Evolutionary conservation across 2,329 filamentous ascomycete genomes (phyloP).

Genomic region (Karstenula rhodostoma): DNA sequence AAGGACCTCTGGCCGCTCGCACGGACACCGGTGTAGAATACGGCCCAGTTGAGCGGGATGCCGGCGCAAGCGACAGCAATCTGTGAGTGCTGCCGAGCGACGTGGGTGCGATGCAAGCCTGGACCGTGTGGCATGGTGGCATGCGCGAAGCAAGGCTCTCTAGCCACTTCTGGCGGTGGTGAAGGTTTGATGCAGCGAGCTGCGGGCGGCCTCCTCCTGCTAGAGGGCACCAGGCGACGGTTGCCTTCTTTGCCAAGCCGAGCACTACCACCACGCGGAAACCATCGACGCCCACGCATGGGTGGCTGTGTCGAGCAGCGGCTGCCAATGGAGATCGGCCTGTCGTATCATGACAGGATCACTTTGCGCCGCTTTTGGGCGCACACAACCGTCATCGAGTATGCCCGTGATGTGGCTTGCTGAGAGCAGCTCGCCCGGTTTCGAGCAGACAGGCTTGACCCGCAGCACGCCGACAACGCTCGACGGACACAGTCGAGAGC

Average conservation of each 20-base stretch:
- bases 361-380: background rate
- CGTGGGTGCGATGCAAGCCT: conserved; percentile 1
- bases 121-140: conserved; percentile 12
- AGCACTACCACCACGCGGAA: conserved; percentile 6
- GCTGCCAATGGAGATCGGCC: background rate
- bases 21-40: conserved; percentile 39
- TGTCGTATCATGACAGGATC: background rate
- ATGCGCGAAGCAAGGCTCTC: conserved; percentile 29
- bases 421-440: background rate
- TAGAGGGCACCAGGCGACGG: conserved; percentile 26
- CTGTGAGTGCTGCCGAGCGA: conserved; percentile 11
- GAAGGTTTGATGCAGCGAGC: conserved; percentile 13
- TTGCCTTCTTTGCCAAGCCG: conserved; percentile 30
- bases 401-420: conserved; percentile 11
- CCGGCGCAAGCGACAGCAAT: conserved; percentile 14
- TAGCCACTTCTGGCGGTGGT: conserved; percentile 21
- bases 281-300: conserved; percentile 2
- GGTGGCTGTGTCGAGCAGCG: conserved; percentile 23
- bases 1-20: conserved; percentile 32
- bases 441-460: background rate
- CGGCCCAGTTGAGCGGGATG: conserved; percentile 23
- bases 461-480: conserved; percentile 1
- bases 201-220: conserved; percentile 30
- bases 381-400: background rate
- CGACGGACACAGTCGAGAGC: background rate